Percentiles rank a stretch among this genome's conserved stretches.
Conservation (phyloP, 305 asterid genomes). For the Petunia hybrid region DNA sequence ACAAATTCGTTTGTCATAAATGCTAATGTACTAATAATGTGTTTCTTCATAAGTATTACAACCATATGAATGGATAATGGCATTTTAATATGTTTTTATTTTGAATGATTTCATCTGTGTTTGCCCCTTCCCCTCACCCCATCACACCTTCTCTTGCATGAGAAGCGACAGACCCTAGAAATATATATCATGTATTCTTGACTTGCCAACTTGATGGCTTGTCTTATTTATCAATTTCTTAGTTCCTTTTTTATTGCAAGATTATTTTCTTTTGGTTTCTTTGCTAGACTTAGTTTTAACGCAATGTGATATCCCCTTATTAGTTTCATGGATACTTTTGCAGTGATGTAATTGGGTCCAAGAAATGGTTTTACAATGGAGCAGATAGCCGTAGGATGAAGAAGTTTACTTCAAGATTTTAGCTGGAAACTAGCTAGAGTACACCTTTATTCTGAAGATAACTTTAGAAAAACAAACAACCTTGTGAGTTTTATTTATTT, state of each 20-base stretch:
- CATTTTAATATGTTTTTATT: too few species aligned
- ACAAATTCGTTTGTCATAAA: too few species aligned
- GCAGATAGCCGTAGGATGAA: slow-evolving; percentile 8
- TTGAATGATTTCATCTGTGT: not conserved
- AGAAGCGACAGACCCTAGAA: too few species aligned
- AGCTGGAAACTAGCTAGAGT: slow-evolving; percentile 20
- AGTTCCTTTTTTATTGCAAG: not conserved
- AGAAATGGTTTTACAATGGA: slow-evolving; percentile 25
- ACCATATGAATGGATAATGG: too few species aligned
- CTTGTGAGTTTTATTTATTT: not conserved
- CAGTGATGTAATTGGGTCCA: slow-evolving; percentile 18
- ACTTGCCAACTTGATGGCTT: too few species aligned
- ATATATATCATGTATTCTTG: too few species aligned
- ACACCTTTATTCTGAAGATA: slow-evolving; percentile 17
- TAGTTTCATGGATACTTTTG: not conserved
- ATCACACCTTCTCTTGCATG: too few species aligned
- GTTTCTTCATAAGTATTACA: too few species aligned
- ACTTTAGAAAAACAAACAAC: not conserved
- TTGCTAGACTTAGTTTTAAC: not conserved
- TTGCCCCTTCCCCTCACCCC: not conserved
- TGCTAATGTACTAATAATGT: too few species aligned
- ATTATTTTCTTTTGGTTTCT: not conserved
- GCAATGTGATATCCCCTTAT: not conserved
- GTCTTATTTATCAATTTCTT: too few species aligned
- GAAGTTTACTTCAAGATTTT: slow-evolving; percentile 19